phyloP scores from a whole-genome alignment of 2,329 filamentous ascomycete species.

The Amesomyces nigricolor region DNA sequence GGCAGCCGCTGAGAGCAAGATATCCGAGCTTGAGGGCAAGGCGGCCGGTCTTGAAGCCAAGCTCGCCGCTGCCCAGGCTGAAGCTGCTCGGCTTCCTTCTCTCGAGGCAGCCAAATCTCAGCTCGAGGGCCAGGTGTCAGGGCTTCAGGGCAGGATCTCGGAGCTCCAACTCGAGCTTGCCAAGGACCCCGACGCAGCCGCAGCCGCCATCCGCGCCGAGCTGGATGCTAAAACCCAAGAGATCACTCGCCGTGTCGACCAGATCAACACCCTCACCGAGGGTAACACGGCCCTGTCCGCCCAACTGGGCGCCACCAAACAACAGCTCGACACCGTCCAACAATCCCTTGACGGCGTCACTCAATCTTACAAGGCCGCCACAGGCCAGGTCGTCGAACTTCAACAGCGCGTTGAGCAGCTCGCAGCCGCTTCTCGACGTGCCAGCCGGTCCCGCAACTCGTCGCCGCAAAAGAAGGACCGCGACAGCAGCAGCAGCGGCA shows the following conservation, averaged over 20 bases:
- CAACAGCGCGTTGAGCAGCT: constrained; percentile 23
- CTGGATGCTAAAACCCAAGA: constrained; percentile 23
- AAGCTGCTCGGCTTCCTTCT: constrained; percentile 18
- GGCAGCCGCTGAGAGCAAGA: constrained; percentile 17
- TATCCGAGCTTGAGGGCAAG: constrained; percentile 21
- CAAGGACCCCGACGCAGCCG: constrained; percentile 21
- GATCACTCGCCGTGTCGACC: constrained; percentile 23
- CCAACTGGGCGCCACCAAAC: constrained; percentile 22
- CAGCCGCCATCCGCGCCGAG: constrained; percentile 23
- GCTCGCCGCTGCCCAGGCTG: constrained; percentile 17
- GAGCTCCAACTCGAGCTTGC: constrained; percentile 23
- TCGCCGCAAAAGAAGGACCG: constrained; percentile 25
- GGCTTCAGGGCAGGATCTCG: constrained; percentile 20
- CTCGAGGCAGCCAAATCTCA: constrained; percentile 19
- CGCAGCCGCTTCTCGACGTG: constrained; percentile 15
- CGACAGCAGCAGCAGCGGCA: constrained; percentile 21
- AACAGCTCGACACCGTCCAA: constrained; percentile 22
- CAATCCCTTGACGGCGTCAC: constrained; percentile 19
- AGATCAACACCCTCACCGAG: constrained; percentile 23
- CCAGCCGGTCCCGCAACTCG: constrained; percentile 24
- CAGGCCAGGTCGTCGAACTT: constrained; percentile 22
- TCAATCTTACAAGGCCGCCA: constrained; percentile 20
- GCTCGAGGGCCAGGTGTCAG: constrained; percentile 19
- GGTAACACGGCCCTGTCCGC: constrained; percentile 21
- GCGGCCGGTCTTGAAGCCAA: constrained; percentile 19